Base-by-base conservation (phyloP, 352 stramenopile genomes). In the Phytophthora brassicae region DNA sequence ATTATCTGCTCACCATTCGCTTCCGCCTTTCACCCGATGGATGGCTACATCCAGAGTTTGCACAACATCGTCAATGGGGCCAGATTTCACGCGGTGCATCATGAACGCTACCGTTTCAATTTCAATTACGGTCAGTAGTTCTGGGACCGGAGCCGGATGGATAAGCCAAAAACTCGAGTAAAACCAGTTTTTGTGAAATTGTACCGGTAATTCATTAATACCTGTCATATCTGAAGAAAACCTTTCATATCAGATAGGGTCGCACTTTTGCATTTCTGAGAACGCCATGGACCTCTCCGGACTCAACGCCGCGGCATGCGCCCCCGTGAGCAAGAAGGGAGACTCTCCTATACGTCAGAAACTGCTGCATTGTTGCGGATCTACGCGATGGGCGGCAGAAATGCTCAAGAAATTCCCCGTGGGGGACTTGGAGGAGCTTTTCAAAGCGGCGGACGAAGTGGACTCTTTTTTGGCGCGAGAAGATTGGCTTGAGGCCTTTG, bases 111-210 rank as follows among this genome's bases (percentile, higher is more conserved):
- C 50, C 74, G 84, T 14, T 88, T 78, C 70, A 92, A 92, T 14
- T 88, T 78, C 70, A 92, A 92, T 56, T 89, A 88, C 44, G 79
- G 80, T 13, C 83, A 90, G 52, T 92, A 90, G 56, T 61, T 92
- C 51, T 92, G 83, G 80, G 83, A 92, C 67, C 74, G 74, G n/a
- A n/a, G n/a, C n/a, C n/a, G n/a, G n/a, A n/a, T n/a, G n/a, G n/a
- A n/a, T n/a, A 56, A 50, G n/a, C 43, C 6, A 66, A 61, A 43
- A 66, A 66, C n/a, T n/a, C n/a, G n/a, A n/a, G n/a, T n/a, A n/a
- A n/a, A n/a, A n/a, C n/a, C n/a, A n/a, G n/a, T n/a, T n/a, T n/a
- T n/a, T n/a, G n/a, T n/a, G n/a, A n/a, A n/a, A n/a, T n/a, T n/a
- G n/a, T n/a, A n/a, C n/a, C n/a, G n/a, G n/a, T n/a, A 31, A 31